Conservation (phyloP, 2,329 filamentous ascomycete species). For the Cytospora mali region DNA sequence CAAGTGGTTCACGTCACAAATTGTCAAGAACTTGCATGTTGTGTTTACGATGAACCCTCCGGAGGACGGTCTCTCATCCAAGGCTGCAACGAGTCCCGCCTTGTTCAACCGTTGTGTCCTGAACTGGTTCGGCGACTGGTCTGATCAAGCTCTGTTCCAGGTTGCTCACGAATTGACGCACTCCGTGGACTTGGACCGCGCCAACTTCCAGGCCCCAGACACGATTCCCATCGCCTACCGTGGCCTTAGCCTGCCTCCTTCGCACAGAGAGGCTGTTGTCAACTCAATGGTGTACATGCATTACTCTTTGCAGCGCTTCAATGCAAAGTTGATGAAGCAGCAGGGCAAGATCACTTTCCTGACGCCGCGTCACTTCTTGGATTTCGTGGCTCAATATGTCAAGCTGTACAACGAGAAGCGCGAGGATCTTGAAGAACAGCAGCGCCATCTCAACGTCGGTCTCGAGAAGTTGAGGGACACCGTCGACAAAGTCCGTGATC, state of each 20-base stretch:
- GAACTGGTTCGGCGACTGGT: slow-evolving; percentile 99
- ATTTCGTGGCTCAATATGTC: slow-evolving; percentile 97
- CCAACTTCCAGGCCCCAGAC: slow-evolving; percentile 83
- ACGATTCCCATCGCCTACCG: slow-evolving; percentile 92
- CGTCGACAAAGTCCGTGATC: slow-evolving; percentile 92
- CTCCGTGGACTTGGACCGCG: slow-evolving; percentile 90
- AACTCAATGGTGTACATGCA: slow-evolving; percentile 99
- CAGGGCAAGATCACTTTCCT: slow-evolving; percentile 92
- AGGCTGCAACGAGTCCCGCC: slow-evolving; percentile 95
- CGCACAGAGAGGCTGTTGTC: slow-evolving; percentile 87
- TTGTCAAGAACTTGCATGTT: slow-evolving; percentile 97
- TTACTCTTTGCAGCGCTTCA: slow-evolving; percentile 90
- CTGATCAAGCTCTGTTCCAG: slow-evolving; percentile 97
- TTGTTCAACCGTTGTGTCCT: slow-evolving; percentile 99
- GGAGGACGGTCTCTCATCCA: slow-evolving; percentile 90
- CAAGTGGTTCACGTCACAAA: slow-evolving; percentile 99
- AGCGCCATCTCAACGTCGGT: slow-evolving; percentile 96
- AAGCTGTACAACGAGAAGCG: slow-evolving; percentile 98
- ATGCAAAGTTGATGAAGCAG: slow-evolving; percentile 83
- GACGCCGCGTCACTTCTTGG: slow-evolving; percentile 94
- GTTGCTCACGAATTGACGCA: slow-evolving; percentile 94
- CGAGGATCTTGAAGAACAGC: slow-evolving; percentile 97
- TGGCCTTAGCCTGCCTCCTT: slow-evolving; percentile 79
- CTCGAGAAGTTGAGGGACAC: slow-evolving; percentile 96
- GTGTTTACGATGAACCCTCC: slow-evolving; percentile 99